A percentile compares a stretch with the other conserved stretches of the same genome.
Evolutionary conservation across 2,329 filamentous ascomycete species (phyloP).

Genomic region (Cercospora beticola): DNA sequence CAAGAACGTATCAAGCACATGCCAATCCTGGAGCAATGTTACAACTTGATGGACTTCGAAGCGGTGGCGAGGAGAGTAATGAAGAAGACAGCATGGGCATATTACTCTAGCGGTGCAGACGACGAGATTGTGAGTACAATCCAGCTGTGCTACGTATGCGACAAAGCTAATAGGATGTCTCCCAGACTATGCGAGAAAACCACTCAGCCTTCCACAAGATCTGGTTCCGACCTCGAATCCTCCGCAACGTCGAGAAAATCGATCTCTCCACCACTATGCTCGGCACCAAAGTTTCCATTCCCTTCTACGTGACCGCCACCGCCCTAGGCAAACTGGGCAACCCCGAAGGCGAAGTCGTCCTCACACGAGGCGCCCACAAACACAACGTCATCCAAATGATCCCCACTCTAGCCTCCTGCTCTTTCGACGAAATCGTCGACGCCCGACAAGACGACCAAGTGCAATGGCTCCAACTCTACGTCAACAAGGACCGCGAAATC

Average conservation of each 20-base stretch:
- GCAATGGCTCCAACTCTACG: constrained; percentile 85
- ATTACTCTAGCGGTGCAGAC: constrained; percentile 91
- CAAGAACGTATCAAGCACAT: constrained; percentile 67
- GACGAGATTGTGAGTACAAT: constrained; percentile 46
- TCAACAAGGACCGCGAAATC: constrained; percentile 92
- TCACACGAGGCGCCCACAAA: constrained; percentile 78
- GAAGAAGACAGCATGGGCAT: constrained; percentile 97
- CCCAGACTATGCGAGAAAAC: constrained; percentile 71
- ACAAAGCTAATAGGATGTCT: background rate
- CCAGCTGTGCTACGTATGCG: background rate
- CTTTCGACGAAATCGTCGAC: constrained; percentile 95
- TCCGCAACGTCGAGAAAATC: constrained; percentile 85
- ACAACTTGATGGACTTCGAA: constrained; percentile 95
- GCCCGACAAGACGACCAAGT: constrained; percentile 75
- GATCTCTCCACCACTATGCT: constrained; percentile 93
- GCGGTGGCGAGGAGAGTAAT: constrained; percentile 84
- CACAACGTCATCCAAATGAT: constrained; percentile 98
- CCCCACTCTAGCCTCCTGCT: constrained; percentile 91
- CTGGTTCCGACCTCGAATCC: constrained; percentile 87
- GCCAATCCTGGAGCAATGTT: constrained; percentile 82
- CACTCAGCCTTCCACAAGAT: constrained; percentile 95
- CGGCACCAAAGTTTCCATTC: constrained; percentile 76
- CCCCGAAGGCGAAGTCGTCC: constrained; percentile 86
- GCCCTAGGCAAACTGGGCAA: constrained; percentile 93
- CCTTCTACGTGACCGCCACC: constrained; percentile 95